phyloP scores from a whole-genome alignment of 495 filamentous ascomycete species.

The Daldinia caldariorum region DNA sequence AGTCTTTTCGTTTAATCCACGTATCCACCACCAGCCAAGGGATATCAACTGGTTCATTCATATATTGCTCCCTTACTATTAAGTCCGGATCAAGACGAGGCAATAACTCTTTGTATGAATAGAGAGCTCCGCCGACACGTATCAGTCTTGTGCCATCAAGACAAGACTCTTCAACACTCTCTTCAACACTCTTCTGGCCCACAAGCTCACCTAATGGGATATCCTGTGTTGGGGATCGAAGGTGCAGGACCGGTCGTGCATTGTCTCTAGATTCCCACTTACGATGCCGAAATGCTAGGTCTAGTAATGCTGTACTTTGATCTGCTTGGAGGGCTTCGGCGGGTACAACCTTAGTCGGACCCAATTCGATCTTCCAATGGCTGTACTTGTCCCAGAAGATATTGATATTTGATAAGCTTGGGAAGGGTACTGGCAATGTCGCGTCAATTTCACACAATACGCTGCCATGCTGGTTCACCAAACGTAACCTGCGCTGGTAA shows the following conservation, averaged over 20 bases:
- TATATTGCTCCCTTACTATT: constrained; percentile 11
- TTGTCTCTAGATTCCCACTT: constrained; percentile 42
- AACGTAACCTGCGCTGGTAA: constrained; percentile 46
- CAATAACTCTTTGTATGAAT: constrained; percentile 49
- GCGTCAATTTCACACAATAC: constrained; percentile 55
- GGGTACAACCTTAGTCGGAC: constrained; percentile 30
- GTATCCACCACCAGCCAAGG: constrained; percentile 61
- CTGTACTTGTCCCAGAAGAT: constrained; percentile 62
- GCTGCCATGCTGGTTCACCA: constrained; percentile 46
- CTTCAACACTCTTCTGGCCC: constrained; percentile 31
- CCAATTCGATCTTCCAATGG: constrained; percentile 54
- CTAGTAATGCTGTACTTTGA: constrained; percentile 59
- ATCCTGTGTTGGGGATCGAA: constrained; percentile 43
- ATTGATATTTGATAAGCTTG: constrained; percentile 54
- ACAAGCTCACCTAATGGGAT: constrained; percentile 34
- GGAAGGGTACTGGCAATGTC: constrained; percentile 57
- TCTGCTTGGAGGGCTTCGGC: constrained; percentile 44
- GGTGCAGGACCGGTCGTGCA: constrained; percentile 55
- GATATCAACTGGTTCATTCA: constrained; percentile 46
- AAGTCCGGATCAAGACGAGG: constrained; percentile 32
- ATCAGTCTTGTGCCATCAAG: constrained; percentile 47
- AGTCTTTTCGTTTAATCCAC: constrained; percentile 68
- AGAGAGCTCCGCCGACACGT: constrained; percentile 45
- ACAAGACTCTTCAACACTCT: constrained; percentile 14
- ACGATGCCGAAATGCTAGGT: constrained; percentile 60